Base-by-base conservation (phyloP, 2,329 filamentous ascomycete genomes). In the Colletotrichum filicis region DNA sequence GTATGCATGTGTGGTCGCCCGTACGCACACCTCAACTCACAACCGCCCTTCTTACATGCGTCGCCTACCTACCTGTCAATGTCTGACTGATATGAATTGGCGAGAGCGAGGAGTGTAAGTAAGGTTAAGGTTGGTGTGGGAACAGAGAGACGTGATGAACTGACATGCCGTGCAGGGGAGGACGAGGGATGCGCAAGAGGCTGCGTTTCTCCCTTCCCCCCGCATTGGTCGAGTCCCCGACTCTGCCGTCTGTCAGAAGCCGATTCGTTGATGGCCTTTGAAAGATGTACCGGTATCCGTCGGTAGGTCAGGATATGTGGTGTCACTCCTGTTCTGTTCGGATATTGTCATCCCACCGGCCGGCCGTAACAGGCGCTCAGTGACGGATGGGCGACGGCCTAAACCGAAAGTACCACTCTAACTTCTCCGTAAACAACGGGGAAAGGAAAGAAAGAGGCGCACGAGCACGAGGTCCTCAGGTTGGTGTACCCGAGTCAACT, bases 91-190 rank as follows among this genome's bases (percentile, higher is more conserved):
- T 11, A 7, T 42, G 1, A 19, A 1, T 42, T 8, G 19, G 19
- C 42, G 42, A 49, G 42, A 49, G 42, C 19, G 19, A 49, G 64
- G 28, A 5, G 22, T 3, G 26, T 19, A 35, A n/a, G 37, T 49
- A 59, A 66, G 55, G 64, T 66, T 66, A 59, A 66, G 64, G 64
- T 59, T 66, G 55, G 42, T n/a, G 42, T 49, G 42, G 42, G 42
- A 49, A 49, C 42, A 26, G 16, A 22, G 28, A 59, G 64, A 59
- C 35, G 35, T 53, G 63, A 66, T 28, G 53, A 66, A 66, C 52
- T 12, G 24, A 35, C 26, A 26, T 26, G 64, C 55, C 55, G 55
- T 42, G 55, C 35, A 59, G 26, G 12, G 64, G 22, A 32, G 37
- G 53, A 56, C 12, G 16, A 49, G 19, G 7, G 42, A 49, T 22